Conservation (phyloP, 2,329 filamentous ascomycete genomes). For the Trichophyton mentagrophytes region DNA sequence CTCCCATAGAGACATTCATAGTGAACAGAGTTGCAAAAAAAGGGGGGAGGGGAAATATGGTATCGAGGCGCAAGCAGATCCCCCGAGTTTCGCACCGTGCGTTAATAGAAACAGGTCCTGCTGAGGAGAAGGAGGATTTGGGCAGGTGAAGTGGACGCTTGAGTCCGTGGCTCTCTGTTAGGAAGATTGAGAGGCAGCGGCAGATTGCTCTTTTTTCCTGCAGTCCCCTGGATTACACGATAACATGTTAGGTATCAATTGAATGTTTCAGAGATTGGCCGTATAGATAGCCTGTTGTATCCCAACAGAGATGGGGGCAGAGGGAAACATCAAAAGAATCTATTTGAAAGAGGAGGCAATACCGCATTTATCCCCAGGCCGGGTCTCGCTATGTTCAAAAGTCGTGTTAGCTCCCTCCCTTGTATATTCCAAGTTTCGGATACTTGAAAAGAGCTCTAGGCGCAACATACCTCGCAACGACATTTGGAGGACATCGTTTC, state of each 20-base stretch:
- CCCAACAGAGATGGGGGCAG: not conserved
- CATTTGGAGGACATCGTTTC: conserved; percentile 42
- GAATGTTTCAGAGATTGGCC: not conserved
- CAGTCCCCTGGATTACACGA: not conserved
- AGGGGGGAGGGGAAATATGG: not conserved
- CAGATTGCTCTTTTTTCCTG: not conserved
- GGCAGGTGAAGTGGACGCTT: not conserved
- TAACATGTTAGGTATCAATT: not conserved
- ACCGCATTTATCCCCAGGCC: conserved; percentile 18
- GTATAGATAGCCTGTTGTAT: not conserved
- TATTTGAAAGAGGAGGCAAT: not conserved
- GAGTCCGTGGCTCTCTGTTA: not conserved
- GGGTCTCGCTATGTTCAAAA: conserved; percentile 13
- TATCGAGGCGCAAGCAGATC: not conserved
- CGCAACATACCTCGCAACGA: conserved; percentile 37
- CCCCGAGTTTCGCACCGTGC: not conserved
- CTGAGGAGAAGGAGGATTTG: not conserved
- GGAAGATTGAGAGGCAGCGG: not conserved
- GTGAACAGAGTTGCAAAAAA: not conserved
- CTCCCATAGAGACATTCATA: not conserved
- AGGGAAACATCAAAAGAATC: not conserved
- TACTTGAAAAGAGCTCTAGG: not conserved
- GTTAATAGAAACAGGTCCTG: not conserved
- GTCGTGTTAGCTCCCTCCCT: not conserved
- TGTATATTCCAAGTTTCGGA: not conserved